These are phyloP conservation scores for Dimargaris verticillata DNA, from an alignment of 192 early-diverging fungal species.

Conservation along the genomic window DNA sequence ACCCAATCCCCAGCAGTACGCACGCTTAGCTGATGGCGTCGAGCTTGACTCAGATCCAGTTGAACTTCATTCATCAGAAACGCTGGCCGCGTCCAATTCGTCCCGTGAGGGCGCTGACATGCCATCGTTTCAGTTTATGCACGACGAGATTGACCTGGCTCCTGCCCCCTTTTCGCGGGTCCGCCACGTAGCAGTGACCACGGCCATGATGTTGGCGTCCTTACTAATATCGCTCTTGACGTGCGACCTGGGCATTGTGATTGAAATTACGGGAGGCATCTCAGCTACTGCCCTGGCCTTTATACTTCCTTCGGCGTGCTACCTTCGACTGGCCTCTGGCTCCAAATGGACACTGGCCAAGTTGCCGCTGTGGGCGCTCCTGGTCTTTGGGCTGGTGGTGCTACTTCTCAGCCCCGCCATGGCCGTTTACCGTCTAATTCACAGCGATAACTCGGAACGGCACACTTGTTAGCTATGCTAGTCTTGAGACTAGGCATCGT, in stretches of 20 bases:
- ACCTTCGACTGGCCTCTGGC: slow-evolving; percentile 51
- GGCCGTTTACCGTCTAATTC: slow-evolving; percentile 13
- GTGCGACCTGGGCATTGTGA: slow-evolving; percentile 65
- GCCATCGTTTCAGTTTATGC: not conserved
- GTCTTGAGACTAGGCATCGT: too few species aligned
- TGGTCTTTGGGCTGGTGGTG: slow-evolving; percentile 54
- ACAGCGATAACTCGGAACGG: not conserved
- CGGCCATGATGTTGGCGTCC: slow-evolving; percentile 37
- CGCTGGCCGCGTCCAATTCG: not conserved
- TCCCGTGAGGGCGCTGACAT: not conserved
- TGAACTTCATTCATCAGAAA: not conserved
- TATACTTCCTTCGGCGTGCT: slow-evolving; percentile 72
- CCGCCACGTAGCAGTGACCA: slow-evolving; percentile 54
- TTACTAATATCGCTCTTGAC: slow-evolving; percentile 56
- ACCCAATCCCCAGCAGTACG: not conserved
- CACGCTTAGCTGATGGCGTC: not conserved
- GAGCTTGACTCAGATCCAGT: not conserved
- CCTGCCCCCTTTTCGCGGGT: slow-evolving; percentile 31
- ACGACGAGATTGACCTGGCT: slow-evolving; percentile 24
- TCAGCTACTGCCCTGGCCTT: slow-evolving; percentile 78
- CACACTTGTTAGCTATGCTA: not conserved
- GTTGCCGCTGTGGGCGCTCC: slow-evolving; percentile 45
- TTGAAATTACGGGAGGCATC: slow-evolving; percentile 78
- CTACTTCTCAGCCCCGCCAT: slow-evolving; percentile 53
- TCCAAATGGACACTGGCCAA: slow-evolving; percentile 35